Percentiles rank a stretch among this genome's conserved stretches.
These are phyloP conservation scores for Vigna radiata DNA, from an alignment of 306 rosid species.

Conservation along the genomic window DNA sequence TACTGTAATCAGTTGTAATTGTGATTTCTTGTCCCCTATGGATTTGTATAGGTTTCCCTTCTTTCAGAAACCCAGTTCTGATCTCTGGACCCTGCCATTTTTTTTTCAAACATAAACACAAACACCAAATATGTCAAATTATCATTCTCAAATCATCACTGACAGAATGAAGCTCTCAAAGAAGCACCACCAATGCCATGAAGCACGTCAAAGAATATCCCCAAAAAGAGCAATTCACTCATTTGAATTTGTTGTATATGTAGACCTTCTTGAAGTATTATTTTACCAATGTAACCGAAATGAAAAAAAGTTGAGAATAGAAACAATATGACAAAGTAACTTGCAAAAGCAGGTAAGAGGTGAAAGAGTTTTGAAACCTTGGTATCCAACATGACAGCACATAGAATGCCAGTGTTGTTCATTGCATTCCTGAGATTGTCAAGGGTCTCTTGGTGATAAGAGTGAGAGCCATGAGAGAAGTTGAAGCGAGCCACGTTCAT, in stretches of 20 bases:
- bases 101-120: neutral
- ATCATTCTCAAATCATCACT: neutral
- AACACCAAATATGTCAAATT: neutral
- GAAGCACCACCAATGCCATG: neutral
- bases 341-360: neutral
- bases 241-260: neutral
- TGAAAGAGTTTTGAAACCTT: neutral
- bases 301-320: neutral
- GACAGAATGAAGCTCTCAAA: no score
- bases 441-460: slow-evolving; percentile 56
- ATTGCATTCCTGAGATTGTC: slow-evolving; percentile 50
- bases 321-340: neutral
- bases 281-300: no score
- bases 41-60: slow-evolving; percentile 23
- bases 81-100: slow-evolving; percentile 42
- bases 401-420: slow-evolving; percentile 47
- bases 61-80: slow-evolving; percentile 39
- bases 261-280: no score
- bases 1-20: slow-evolving; percentile 34
- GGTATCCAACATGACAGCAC: slow-evolving; percentile 48
- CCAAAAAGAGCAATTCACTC: neutral
- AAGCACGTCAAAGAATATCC: neutral
- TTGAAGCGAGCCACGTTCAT: slow-evolving; percentile 60
- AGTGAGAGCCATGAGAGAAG: slow-evolving; percentile 53
- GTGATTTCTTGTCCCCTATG: slow-evolving; percentile 33